A percentile compares a stretch with the other conserved stretches of the same genome.
These are phyloP conservation scores for Tillandsia leiboldiana DNA, from an alignment of 176 grass and related monocot genomes.

Conservation along the genomic window DNA sequence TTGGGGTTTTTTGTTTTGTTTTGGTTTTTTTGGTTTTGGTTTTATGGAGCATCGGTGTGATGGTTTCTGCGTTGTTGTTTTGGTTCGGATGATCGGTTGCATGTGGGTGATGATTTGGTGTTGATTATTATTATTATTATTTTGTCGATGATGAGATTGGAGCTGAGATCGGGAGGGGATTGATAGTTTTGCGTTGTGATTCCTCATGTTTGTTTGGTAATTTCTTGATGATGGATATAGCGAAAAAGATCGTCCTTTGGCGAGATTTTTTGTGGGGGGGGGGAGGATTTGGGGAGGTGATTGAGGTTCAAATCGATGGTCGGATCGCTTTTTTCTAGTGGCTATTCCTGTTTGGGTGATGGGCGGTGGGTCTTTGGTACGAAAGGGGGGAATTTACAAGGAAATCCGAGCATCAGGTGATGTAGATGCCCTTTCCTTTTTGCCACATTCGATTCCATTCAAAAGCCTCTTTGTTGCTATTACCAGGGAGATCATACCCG, in stretches of 20 bases:
- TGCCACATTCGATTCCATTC: constrained; percentile 31
- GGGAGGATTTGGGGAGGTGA: not conserved
- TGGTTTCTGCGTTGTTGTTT: not conserved
- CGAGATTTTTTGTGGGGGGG: not conserved
- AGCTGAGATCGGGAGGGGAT: constrained; percentile 15
- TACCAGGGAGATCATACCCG: constrained; percentile 19
- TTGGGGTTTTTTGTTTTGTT: not conserved
- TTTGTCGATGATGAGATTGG: not conserved
- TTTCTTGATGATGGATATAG: constrained; percentile 4
- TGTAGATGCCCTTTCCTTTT: constrained; percentile 27
- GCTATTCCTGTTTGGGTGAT: constrained; percentile 21
- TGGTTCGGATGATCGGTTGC: constrained; percentile 3
- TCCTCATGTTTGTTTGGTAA: not conserved
- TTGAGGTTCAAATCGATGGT: constrained; percentile 3
- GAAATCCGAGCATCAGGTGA: constrained; percentile 35
- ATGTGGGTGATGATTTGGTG: not conserved
- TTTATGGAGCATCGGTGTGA: too few species aligned
- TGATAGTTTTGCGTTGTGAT: not conserved
- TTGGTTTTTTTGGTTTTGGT: not conserved
- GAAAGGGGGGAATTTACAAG: constrained; percentile 22
- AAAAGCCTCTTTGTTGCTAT: constrained; percentile 19
- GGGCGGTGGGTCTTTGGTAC: constrained; percentile 17
- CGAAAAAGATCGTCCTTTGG: not conserved
- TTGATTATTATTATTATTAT: not conserved
- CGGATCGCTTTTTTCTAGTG: constrained; percentile 3